Evolutionary conservation across 345 rosid species (phyloP).

Genomic region (Conringia planisiliqua): DNA sequence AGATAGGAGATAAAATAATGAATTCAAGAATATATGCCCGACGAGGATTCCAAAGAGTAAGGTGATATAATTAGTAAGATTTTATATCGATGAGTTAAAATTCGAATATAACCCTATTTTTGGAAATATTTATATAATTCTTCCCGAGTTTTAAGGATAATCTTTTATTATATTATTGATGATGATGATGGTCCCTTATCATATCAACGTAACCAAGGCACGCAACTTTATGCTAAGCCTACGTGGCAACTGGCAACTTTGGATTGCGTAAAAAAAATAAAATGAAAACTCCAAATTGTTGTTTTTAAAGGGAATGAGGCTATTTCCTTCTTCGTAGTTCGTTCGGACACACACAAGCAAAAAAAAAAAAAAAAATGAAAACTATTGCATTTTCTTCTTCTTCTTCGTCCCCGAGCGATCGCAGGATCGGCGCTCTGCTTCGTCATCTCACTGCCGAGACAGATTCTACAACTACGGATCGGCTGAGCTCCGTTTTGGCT

Average conservation of each 20-base stretch:
- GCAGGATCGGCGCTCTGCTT: slow-evolving; percentile 46
- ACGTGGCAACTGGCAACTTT: slow-evolving; percentile 20
- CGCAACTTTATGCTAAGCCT: slow-evolving; percentile 30
- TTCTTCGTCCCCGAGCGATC: slow-evolving; percentile 40
- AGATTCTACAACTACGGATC: background rate
- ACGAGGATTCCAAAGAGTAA: too few species aligned
- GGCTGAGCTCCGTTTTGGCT: slow-evolving; percentile 28
- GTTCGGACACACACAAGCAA: background rate
- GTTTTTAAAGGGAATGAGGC: too few species aligned
- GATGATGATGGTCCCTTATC: background rate
- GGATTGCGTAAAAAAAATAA: background rate
- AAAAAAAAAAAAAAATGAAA: background rate
- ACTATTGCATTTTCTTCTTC: slow-evolving; percentile 15
- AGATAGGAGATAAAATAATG: too few species aligned
- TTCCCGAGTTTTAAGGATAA: too few species aligned
- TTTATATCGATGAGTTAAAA: too few species aligned
- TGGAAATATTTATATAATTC: too few species aligned
- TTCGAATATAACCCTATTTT: too few species aligned
- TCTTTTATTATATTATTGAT: background rate
- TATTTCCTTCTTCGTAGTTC: background rate
- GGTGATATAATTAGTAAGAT: too few species aligned
- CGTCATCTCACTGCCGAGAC: slow-evolving; percentile 37
- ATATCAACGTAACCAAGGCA: slow-evolving; percentile 16
- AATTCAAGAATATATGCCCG: too few species aligned
- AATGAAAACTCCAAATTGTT: background rate